Base-by-base conservation (phyloP, 2,329 filamentous ascomycete species). In the Ceratocystis alfenasii region DNA sequence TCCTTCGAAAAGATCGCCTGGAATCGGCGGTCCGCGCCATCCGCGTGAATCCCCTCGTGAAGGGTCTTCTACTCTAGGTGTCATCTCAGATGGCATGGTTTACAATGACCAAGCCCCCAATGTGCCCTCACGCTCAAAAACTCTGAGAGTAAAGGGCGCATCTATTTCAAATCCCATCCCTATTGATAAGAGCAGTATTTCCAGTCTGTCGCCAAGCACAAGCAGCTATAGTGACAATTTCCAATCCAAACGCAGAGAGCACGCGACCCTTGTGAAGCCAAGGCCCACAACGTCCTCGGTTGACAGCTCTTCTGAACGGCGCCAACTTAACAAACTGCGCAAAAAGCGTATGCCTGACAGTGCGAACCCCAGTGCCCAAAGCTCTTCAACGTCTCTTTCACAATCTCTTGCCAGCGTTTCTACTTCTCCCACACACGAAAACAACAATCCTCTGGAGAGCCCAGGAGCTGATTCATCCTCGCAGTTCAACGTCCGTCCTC, bases 281-380 rank as follows among this genome's bases (percentile, higher is more conserved):
- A 82, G 88, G 71, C 82, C 87, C 69, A 87, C 88, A 1, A 84
- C 87, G 0, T 80, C 81, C 0, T 80, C 77, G 30, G 82, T 84
- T 53, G 66, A 66, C 44, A 75, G 76, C 25, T 81, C 36, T 15
- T 41, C 78, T 20, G 86, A 86, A 69, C 86, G 82, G 71, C 83
- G 89, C 59, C 87, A 87, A 73, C 90, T 91, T 0, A 96, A 96
- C 72, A 96, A 96, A 75, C 78, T 99, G 63, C 88, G 87, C 74
- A 97, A 97, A 79, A 96, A 90, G 75, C 81, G 86, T 69, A 78
- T 88, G 65, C 87, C 89, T 0, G 87, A 85, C 53, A 90, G 89
- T 72, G 77, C 88, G 25, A 92, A 90, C 70, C 87, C 87, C 22
- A 96, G 93, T 73, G 92, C 93, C 0, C 91, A 96, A 69, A 96